These are phyloP conservation scores for Irpex sp. DNA, from an alignment of 1,284 basidiomycete species.

Conservation along the genomic window DNA sequence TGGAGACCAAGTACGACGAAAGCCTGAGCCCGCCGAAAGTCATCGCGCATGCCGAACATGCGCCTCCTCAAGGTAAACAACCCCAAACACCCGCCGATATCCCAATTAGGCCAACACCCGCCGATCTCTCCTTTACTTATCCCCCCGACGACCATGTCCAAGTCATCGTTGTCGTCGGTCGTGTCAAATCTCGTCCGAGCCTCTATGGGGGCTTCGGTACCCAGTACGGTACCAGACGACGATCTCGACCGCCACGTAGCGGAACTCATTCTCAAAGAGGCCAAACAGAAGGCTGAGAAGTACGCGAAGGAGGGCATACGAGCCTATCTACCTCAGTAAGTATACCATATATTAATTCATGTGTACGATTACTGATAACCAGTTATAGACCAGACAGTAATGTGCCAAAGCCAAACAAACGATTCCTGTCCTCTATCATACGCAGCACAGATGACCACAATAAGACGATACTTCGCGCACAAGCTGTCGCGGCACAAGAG, in stretches of 20 bases:
- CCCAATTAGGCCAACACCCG: neutral
- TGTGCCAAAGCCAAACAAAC: constrained; percentile 84
- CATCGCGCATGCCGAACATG: neutral
- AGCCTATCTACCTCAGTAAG: constrained; percentile 57
- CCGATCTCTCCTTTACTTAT: constrained; percentile 1
- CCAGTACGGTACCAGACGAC: constrained; percentile 66
- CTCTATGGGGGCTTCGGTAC: constrained; percentile 68
- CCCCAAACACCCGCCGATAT: neutral
- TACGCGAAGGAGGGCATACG: constrained; percentile 65
- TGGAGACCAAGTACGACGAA: too few relatives aligned
- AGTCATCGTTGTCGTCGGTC: constrained; percentile 69
- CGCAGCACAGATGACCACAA: constrained; percentile 92
- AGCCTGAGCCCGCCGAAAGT: too few relatives aligned
- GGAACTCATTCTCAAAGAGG: constrained; percentile 84
- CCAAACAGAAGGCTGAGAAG: constrained; percentile 80
- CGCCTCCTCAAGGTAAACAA: neutral
- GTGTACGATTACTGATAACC: constrained; percentile 9
- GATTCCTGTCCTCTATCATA: constrained; percentile 86
- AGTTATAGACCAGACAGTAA: constrained; percentile 37
- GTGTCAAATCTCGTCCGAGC: constrained; percentile 84
- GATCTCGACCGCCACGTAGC: constrained; percentile 89
- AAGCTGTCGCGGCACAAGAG: constrained; percentile 73
- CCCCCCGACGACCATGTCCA: constrained; percentile 27
- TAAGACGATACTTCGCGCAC: constrained; percentile 72
- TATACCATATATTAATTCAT: constrained; percentile 6